These are phyloP conservation scores for Botryotinia convoluta DNA, from an alignment of 2,329 filamentous ascomycete genomes.

Conservation along the genomic window DNA sequence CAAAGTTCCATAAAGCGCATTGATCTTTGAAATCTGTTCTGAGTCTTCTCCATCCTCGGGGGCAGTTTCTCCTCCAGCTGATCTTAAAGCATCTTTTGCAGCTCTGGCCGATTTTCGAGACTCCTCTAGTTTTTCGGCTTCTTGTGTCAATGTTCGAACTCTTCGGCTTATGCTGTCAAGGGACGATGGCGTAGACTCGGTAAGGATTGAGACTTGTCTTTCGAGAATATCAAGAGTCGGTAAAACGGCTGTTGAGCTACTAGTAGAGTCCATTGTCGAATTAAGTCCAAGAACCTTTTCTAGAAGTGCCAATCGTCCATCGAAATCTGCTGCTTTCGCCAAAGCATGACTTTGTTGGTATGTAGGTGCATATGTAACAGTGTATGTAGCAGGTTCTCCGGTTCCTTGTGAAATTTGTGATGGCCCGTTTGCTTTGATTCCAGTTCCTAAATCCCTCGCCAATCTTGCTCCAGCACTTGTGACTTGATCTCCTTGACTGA, in stretches of 20 bases:
- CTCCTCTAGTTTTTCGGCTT: conserved; percentile 70
- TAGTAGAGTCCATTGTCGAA: conserved; percentile 60
- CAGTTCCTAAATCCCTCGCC: conserved; percentile 33
- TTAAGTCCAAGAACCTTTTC: conserved; percentile 81
- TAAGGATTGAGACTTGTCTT: conserved; percentile 73
- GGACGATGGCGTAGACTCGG: conserved; percentile 67
- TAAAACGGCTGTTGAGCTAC: conserved; percentile 66
- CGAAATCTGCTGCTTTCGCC: conserved; percentile 82
- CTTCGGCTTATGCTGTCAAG: conserved; percentile 70
- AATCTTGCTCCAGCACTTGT: conserved; percentile 31
- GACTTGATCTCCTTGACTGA: conserved; percentile 25
- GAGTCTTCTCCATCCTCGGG: conserved; percentile 52
- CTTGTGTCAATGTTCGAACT: conserved; percentile 66
- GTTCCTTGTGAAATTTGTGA: conserved; percentile 28
- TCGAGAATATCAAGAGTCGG: conserved; percentile 79
- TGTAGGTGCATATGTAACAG: conserved; percentile 60
- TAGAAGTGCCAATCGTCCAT: conserved; percentile 72
- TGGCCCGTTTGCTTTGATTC: conserved; percentile 34
- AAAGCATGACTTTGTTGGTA: conserved; percentile 70
- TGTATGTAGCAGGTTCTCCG: conserved; percentile 53
- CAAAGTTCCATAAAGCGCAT: conserved; percentile 83
- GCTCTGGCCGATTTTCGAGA: conserved; percentile 59
- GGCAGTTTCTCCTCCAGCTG: conserved; percentile 40
- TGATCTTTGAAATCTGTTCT: conserved; percentile 83
- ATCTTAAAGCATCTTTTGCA: conserved; percentile 56